A percentile compares a stretch with the other conserved stretches of the same genome.
These are phyloP conservation scores for Noccaea caerulescens DNA, from an alignment of 345 rosid genomes.

Conservation along the genomic window DNA sequence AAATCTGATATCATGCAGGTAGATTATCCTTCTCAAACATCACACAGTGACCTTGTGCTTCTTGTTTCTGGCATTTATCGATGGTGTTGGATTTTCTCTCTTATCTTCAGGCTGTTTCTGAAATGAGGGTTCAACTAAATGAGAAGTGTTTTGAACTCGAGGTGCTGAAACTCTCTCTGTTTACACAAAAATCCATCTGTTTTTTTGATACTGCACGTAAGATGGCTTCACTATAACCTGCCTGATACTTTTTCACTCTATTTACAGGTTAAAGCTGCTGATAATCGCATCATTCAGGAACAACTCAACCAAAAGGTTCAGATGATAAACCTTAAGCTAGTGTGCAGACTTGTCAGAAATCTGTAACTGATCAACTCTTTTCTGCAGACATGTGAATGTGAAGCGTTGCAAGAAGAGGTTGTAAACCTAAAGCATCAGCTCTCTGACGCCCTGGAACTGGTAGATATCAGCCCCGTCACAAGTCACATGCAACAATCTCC, in stretches of 20 bases:
- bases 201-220: conserved; percentile 11
- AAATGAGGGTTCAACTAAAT: conserved; percentile 73
- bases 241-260: conserved; percentile 16
- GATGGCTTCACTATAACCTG: conserved; percentile 18
- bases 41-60: conserved; percentile 8
- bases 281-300: conserved; percentile 90
- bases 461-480: conserved; percentile 33
- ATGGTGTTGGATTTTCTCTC: conserved; percentile 35
- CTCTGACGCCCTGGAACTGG: conserved; percentile 61
- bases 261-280: conserved; percentile 90
- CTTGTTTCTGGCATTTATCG: conserved; percentile 1
- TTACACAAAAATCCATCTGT: conserved; percentile 18
- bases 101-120: conserved; percentile 70
- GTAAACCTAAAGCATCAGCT: conserved; percentile 80
- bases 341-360: conserved; percentile 15
- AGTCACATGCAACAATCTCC: conserved; percentile 33
- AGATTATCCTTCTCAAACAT: conserved; percentile 38
- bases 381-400: conserved; percentile 72
- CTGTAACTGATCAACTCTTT: conserved; percentile 32
- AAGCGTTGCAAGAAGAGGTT: conserved; percentile 73
- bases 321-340: conserved; percentile 19
- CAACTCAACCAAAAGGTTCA: conserved; percentile 88
- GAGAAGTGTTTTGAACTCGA: conserved; percentile 97
- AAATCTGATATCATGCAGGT: conserved; percentile 70
- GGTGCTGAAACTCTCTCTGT: conserved; percentile 54